Conservation (phyloP, 441 rosid genomes). For the Euphorbia schlechtendalii region DNA sequence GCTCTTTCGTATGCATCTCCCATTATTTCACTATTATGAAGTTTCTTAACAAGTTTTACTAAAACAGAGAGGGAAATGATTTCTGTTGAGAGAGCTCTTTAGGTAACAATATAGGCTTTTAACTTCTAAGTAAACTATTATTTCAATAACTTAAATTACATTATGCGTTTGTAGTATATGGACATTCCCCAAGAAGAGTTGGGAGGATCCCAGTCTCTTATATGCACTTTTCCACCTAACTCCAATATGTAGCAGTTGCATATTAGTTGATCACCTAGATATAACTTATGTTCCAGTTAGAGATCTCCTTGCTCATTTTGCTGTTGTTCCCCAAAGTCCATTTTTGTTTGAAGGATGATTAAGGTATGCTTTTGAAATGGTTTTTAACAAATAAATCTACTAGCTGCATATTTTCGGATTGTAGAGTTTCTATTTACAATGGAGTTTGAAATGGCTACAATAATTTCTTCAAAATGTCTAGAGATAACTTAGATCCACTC, state of each 20-base stretch:
- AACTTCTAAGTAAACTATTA: conserved; percentile 30
- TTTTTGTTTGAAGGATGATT: conserved; percentile 84
- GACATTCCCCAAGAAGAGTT: conserved; percentile 85
- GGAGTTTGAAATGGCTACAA: not conserved
- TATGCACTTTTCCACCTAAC: conserved; percentile 81
- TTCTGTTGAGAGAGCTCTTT: too few relatives aligned
- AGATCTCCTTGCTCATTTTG: conserved; percentile 73
- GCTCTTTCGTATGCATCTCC: conserved; percentile 96
- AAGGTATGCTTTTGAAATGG: conserved; percentile 38
- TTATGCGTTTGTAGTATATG: conserved; percentile 59
- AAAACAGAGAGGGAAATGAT: conserved; percentile 98
- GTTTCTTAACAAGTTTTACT: conserved; percentile 84
- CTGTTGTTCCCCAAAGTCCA: conserved; percentile 94
- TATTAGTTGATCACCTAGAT: conserved; percentile 71
- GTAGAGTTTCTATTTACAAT: not conserved
- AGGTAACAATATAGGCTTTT: conserved; percentile 39
- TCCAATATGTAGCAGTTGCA: conserved; percentile 53
- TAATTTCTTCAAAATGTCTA: conserved; percentile 18
- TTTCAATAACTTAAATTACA: conserved; percentile 11
- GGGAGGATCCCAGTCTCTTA: conserved; percentile 40
- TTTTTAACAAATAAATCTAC: conserved; percentile 2
- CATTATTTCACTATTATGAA: conserved; percentile 74
- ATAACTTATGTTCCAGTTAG: conserved; percentile 58
- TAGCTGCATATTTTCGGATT: not conserved
- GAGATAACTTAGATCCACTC: conserved; percentile 89